A percentile compares a stretch with the other conserved stretches of the same genome.
Conservation (phyloP, 1,284 basidiomycete species). For the Testicularia cyperi region DNA sequence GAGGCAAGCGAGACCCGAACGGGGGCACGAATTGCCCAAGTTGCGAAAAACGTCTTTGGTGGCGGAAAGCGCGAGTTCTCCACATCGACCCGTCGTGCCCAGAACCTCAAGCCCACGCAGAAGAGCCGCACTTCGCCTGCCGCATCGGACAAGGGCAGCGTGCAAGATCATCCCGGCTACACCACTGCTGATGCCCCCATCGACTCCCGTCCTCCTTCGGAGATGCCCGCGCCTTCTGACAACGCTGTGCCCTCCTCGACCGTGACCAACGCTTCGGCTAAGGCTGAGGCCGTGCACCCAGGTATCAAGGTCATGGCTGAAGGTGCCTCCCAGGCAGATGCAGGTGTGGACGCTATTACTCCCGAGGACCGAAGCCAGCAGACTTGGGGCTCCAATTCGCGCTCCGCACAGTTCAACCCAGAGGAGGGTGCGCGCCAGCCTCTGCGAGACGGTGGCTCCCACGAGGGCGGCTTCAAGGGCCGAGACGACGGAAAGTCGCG, state of each 20-base stretch:
- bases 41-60: constrained; percentile 20
- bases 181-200: constrained; percentile 39
- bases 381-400: constrained; percentile 34
- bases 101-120: constrained; percentile 15
- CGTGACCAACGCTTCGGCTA: constrained; percentile 21
- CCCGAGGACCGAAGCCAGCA: constrained; percentile 36
- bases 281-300: constrained; percentile 19
- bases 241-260: constrained; percentile 7
- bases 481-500: constrained; percentile 17
- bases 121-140: constrained; percentile 8
- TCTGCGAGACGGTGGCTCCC: constrained; percentile 32
- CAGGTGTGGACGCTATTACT: constrained; percentile 28
- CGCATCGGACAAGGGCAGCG: constrained; percentile 10
- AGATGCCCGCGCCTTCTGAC: constrained; percentile 26
- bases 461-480: constrained; percentile 42
- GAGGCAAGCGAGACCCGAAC: constrained; percentile 29
- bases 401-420: constrained; percentile 40
- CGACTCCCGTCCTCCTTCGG: constrained; percentile 20
- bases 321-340: constrained; percentile 25
- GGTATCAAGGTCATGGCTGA: constrained; percentile 37
- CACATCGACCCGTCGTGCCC: constrained; percentile 5
- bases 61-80: constrained; percentile 20
- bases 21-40: constrained; percentile 11
- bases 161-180: constrained; percentile 34
- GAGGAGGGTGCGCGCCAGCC: constrained; percentile 40